phyloP scores from a whole-genome alignment of 139 green algal genomes.

The Chlorella sorokiniana region DNA sequence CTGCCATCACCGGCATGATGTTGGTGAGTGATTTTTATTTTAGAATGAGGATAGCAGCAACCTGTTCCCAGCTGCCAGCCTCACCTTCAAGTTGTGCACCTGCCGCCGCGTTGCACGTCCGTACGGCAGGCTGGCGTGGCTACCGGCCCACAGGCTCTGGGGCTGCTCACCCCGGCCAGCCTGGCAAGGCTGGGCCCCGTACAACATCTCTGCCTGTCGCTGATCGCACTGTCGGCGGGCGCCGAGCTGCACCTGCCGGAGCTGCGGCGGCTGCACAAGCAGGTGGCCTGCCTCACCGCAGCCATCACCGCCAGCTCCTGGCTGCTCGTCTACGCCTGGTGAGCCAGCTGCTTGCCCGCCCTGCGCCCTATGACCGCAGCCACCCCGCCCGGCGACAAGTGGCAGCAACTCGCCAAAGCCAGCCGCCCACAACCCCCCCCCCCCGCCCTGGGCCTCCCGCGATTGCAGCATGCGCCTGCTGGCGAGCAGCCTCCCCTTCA shows the following conservation, averaged over 20 bases:
- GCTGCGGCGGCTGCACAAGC: slow-evolving; percentile 52
- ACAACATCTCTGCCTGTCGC: slow-evolving; percentile 68
- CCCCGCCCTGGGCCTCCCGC: not conserved
- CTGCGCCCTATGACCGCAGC: not conserved
- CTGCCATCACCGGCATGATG: slow-evolving; percentile 79
- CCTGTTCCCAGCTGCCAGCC: too few relatives aligned
- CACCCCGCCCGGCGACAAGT: too few relatives aligned
- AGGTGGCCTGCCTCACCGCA: slow-evolving; percentile 67
- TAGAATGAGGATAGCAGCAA: not conserved
- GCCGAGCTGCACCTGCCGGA: slow-evolving; percentile 75
- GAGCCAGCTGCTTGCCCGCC: not conserved
- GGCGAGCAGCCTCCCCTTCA: slow-evolving; percentile 36
- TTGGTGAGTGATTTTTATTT: slow-evolving; percentile 19
- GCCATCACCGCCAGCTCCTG: slow-evolving; percentile 58
- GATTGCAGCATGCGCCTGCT: slow-evolving; percentile 45
- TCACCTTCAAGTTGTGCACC: too few relatives aligned
- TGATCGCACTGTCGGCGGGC: slow-evolving; percentile 81
- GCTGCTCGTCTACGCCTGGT: slow-evolving; percentile 53
- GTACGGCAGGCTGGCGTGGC: slow-evolving; percentile 70
- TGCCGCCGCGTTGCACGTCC: too few relatives aligned
- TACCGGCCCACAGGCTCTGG: slow-evolving; percentile 62
- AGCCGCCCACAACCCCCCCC: too few relatives aligned
- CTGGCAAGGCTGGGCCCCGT: slow-evolving; percentile 55
- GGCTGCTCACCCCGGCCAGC: slow-evolving; percentile 57
- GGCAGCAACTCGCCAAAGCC: too few relatives aligned